These are phyloP conservation scores for Xylariales sp. DNA, from an alignment of 2,329 filamentous ascomycete species.

Conservation along the genomic window DNA sequence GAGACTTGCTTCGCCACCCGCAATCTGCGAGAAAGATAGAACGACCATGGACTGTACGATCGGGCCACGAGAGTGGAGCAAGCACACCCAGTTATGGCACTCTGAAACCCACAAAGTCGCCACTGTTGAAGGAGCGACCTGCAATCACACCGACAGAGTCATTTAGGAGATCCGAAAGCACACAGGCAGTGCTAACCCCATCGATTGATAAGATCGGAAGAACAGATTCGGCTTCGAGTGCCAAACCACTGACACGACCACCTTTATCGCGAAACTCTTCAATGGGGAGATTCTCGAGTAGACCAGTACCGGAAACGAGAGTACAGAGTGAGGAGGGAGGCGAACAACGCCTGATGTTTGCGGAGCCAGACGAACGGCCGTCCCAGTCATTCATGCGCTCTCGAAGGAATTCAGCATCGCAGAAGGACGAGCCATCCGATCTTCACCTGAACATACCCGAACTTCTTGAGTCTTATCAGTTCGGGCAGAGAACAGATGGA, in stretches of 20 bases:
- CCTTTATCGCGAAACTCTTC: conserved; percentile 43
- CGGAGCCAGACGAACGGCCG: conserved; percentile 36
- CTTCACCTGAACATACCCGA: conserved; percentile 39
- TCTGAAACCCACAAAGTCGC: conserved; percentile 13
- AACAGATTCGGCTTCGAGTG: conserved; percentile 6
- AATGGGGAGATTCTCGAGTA: conserved; percentile 55
- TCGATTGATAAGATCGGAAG: conserved; percentile 4
- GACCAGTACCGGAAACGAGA: conserved; percentile 57
- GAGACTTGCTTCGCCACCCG: conserved; percentile 30
- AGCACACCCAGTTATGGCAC: conserved; percentile 23
- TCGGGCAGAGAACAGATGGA: conserved; percentile 17
- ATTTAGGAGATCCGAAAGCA: conserved; percentile 12
- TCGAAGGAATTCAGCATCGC: conserved; percentile 32
- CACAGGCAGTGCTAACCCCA: conserved; percentile 6
- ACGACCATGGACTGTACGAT: conserved; percentile 15
- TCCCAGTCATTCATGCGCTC: conserved; percentile 30
- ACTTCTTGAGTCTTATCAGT: conserved; percentile 36
- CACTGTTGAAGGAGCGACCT: conserved; percentile 7
- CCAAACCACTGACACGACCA: conserved; percentile 26
- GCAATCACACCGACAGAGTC: conserved; percentile 15
- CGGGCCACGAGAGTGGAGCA: neutral
- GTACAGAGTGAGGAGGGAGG: conserved; percentile 51
- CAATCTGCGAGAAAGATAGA: conserved; percentile 24
- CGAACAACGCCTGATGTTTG: conserved; percentile 62
- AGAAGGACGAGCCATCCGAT: conserved; percentile 27